Evolutionary conservation across 2,329 filamentous ascomycete species (phyloP).

Genomic region (Byssochlamys sp.): DNA sequence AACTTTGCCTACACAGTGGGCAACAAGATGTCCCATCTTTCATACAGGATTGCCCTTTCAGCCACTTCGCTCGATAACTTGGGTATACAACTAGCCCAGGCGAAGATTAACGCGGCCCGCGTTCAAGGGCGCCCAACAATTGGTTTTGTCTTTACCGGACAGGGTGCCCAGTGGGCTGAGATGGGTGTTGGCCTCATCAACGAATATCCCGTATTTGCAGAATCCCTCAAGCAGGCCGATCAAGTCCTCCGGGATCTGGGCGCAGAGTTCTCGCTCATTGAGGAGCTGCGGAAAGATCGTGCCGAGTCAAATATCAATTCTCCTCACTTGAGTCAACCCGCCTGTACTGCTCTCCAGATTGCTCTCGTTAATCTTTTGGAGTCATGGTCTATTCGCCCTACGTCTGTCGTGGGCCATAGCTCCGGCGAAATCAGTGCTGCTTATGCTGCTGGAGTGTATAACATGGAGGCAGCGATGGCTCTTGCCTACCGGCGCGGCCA

Average conservation of each 20-base stretch:
- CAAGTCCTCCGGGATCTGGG: not conserved
- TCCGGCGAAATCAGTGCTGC: slow-evolving; percentile 11
- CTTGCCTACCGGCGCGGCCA: slow-evolving; percentile 38
- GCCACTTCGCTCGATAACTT: not conserved
- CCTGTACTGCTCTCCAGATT: slow-evolving; percentile 22
- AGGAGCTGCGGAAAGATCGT: slow-evolving; percentile 13
- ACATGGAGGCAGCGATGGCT: slow-evolving; percentile 25
- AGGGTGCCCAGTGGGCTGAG: slow-evolving; percentile 7
- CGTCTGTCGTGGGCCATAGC: slow-evolving; percentile 9
- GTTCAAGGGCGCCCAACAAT: not conserved
- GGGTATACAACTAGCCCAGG: slow-evolving; percentile 6
- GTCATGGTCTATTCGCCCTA: slow-evolving; percentile 9
- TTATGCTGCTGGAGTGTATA: slow-evolving; percentile 17
- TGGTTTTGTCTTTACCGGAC: slow-evolving; percentile 7
- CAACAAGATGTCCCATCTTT: not conserved
- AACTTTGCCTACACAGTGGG: not conserved
- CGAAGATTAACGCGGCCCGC: slow-evolving; percentile 7
- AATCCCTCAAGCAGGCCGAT: slow-evolving; percentile 8
- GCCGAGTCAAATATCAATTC: slow-evolving; percentile 14
- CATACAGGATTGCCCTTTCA: not conserved
- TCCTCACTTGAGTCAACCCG: slow-evolving; percentile 18
- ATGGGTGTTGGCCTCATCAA: slow-evolving; percentile 11
- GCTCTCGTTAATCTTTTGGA: slow-evolving; percentile 21
- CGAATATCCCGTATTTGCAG: slow-evolving; percentile 6
- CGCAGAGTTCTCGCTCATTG: slow-evolving; percentile 14